Evolutionary conservation across 371 early-diverging fungal species (phyloP).

Genomic region (Saksenaea oblongispora): DNA sequence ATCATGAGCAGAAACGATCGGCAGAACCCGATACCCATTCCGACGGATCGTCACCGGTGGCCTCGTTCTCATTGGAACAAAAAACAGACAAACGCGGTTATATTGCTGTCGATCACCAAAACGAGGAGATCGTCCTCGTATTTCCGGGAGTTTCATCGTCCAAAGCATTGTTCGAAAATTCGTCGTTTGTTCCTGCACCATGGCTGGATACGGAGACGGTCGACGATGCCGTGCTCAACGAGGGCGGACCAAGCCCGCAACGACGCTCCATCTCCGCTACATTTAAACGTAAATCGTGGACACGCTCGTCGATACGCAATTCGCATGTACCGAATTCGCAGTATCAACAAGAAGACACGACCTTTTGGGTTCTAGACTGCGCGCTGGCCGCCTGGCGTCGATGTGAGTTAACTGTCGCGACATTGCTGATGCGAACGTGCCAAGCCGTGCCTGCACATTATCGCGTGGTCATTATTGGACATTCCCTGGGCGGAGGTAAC

Average conservation of each 20-base stretch:
- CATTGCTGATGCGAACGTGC: constrained; percentile 38
- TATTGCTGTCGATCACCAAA: constrained; percentile 35
- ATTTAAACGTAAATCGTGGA: neutral
- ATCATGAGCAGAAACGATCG: neutral
- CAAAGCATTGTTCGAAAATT: constrained; percentile 24
- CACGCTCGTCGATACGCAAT: neutral
- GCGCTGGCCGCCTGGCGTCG: constrained; percentile 39
- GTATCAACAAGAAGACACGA: constrained; percentile 10
- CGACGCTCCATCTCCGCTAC: neutral
- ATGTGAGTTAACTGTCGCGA: constrained; percentile 43
- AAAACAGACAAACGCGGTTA: constrained; percentile 23
- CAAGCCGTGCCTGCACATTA: constrained; percentile 30
- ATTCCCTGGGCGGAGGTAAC: constrained; percentile 41
- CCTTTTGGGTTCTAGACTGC: constrained; percentile 37
- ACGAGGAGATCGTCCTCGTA: constrained; percentile 36
- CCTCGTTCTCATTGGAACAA: constrained; percentile 6
- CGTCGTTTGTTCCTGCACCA: constrained; percentile 29
- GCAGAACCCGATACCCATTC: neutral
- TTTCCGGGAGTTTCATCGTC: constrained; percentile 37
- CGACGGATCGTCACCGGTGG: neutral
- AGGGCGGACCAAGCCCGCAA: neutral
- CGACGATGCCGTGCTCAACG: neutral
- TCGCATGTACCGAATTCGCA: neutral
- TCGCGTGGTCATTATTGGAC: constrained; percentile 38
- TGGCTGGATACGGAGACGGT: constrained; percentile 28